These are phyloP conservation scores for Tuber calosporum DNA, from an alignment of 495 filamentous ascomycete species.

Conservation along the genomic window DNA sequence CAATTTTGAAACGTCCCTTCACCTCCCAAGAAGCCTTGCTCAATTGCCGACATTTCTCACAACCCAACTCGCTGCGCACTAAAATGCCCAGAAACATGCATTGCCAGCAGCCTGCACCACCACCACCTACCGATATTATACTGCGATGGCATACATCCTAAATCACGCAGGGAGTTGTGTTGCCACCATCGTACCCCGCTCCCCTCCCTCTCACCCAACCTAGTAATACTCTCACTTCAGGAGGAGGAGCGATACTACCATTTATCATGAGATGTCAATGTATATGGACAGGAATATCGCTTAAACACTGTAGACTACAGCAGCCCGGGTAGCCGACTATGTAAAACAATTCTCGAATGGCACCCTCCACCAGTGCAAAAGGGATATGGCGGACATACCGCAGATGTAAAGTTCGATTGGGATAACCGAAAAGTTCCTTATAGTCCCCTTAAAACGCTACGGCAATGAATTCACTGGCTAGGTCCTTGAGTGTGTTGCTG, in stretches of 20 bases:
- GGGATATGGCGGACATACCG: background rate
- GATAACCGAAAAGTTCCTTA: background rate
- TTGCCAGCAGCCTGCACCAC: background rate
- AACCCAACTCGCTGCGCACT: background rate
- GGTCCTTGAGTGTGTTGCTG: too few species aligned
- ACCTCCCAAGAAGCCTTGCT: background rate
- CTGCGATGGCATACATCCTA: too few species aligned
- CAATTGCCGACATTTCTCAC: background rate
- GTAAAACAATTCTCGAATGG: background rate
- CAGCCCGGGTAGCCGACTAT: too few species aligned
- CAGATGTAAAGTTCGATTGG: background rate
- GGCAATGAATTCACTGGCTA: too few species aligned
- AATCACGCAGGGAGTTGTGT: too few species aligned
- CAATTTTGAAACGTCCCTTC: background rate
- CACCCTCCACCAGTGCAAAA: background rate
- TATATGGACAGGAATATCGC: background rate
- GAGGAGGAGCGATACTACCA: background rate
- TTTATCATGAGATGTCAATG: background rate
- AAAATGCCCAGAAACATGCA: background rate
- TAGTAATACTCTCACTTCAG: background rate
- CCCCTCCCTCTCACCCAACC: background rate
- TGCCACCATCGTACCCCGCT: background rate
- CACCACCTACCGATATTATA: too few species aligned
- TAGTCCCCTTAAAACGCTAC: too few species aligned
- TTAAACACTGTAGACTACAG: too few species aligned